A percentile compares a stretch with the other conserved stretches of the same genome.
Evolutionary conservation across 371 early-diverging fungal genomes (phyloP).

Genomic region (Mortierella sp.): DNA sequence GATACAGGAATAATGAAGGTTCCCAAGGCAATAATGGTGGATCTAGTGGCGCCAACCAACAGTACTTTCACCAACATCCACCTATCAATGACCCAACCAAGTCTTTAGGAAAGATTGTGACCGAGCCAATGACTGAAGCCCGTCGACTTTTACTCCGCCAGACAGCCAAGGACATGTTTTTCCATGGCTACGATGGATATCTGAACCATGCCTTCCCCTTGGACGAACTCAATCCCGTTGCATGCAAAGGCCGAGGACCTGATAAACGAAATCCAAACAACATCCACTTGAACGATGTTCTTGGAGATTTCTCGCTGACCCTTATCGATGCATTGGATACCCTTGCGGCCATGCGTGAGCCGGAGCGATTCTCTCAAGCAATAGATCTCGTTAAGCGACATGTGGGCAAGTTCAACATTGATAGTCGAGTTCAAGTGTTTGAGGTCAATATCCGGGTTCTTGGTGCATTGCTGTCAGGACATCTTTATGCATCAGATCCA

Average conservation of each 20-base stretch:
- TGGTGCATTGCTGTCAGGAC: slow-evolving; percentile 92
- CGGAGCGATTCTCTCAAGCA: slow-evolving; percentile 75
- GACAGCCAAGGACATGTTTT: slow-evolving; percentile 81
- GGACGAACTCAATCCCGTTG: slow-evolving; percentile 92
- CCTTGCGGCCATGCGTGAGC: slow-evolving; percentile 78
- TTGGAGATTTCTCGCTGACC: slow-evolving; percentile 93
- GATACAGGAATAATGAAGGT: not conserved
- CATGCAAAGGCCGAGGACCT: slow-evolving; percentile 84
- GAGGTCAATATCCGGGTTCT: slow-evolving; percentile 93
- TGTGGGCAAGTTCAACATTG: slow-evolving; percentile 77
- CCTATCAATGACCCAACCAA: slow-evolving; percentile 18
- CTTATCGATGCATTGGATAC: slow-evolving; percentile 92
- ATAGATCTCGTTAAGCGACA: slow-evolving; percentile 72
- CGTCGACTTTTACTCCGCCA: slow-evolving; percentile 31
- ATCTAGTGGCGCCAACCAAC: slow-evolving; percentile 7
- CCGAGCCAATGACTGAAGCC: slow-evolving; percentile 43
- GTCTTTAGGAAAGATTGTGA: slow-evolving; percentile 32
- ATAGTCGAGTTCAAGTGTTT: slow-evolving; percentile 93
- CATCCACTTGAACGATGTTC: slow-evolving; percentile 86
- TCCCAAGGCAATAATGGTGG: slow-evolving; percentile 14
- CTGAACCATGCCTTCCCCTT: slow-evolving; percentile 87
- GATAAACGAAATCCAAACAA: slow-evolving; percentile 72
- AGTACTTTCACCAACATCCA: slow-evolving; percentile 34
- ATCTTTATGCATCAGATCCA: slow-evolving; percentile 84
- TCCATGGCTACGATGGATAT: slow-evolving; percentile 89